These are phyloP conservation scores for Iris pallida DNA, from an alignment of 116 monocot species.

Conservation along the genomic window DNA sequence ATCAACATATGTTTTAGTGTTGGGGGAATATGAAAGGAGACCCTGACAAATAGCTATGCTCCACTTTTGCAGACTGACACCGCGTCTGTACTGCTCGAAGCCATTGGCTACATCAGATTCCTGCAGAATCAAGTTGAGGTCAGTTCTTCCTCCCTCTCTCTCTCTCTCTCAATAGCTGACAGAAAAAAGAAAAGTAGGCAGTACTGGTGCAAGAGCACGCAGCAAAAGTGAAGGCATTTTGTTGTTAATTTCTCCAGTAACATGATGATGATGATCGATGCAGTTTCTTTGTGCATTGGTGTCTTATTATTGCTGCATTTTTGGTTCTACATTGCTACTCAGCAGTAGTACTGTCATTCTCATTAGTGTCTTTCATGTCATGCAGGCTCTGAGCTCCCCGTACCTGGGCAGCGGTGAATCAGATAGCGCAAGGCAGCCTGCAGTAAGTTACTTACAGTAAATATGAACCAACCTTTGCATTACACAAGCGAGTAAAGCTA, in stretches of 20 bases:
- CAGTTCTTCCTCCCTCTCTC: conserved; percentile 15
- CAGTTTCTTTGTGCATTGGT: no score
- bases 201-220: neutral
- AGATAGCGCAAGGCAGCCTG: no score
- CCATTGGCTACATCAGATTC: conserved; percentile 50
- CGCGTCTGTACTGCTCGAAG: conserved; percentile 56
- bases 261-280: neutral
- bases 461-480: no score
- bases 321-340: no score
- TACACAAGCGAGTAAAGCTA: no score
- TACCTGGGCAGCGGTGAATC: conserved; percentile 10
- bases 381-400: conserved; percentile 34
- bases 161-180: neutral
- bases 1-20: neutral
- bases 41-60: no score
- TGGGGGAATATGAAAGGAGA: neutral
- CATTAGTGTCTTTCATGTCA: neutral
- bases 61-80: conserved; percentile 38
- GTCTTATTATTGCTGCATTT: no score
- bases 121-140: conserved; percentile 50
- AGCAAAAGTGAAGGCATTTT: neutral
- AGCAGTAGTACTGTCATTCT: no score
- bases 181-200: no score
- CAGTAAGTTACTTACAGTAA: no score
- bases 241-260: neutral